Conservation (phyloP, 331 rosid genomes). For the Quercus tomentella region DNA sequence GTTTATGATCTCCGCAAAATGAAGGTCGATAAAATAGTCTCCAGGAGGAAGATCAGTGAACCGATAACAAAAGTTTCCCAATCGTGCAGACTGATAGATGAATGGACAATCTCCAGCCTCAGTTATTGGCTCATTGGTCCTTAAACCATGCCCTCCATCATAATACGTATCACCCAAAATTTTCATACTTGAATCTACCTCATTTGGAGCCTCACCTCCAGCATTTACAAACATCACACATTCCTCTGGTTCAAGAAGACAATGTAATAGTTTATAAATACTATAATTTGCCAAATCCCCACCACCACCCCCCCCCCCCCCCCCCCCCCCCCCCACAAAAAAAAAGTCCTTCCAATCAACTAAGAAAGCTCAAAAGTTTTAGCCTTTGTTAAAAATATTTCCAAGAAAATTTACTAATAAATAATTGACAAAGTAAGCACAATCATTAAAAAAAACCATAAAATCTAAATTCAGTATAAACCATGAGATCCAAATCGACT, state of each 20-base stretch:
- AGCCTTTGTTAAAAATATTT: not conserved
- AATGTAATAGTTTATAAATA: constrained; percentile 2
- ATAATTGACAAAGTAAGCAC: not conserved
- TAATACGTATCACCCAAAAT: constrained; percentile 55
- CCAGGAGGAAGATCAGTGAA: constrained; percentile 63
- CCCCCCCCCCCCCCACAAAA: not conserved
- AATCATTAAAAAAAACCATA: not conserved
- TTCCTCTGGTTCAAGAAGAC: constrained; percentile 48
- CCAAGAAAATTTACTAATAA: not conserved
- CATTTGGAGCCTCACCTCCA: constrained; percentile 61
- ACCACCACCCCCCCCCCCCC: not conserved
- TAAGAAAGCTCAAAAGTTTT: not conserved
- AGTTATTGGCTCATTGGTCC: constrained; percentile 62
- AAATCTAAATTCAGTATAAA: not conserved
- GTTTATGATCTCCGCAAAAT: constrained; percentile 75
- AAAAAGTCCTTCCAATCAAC: not conserved
- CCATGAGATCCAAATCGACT: not conserved
- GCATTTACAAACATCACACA: constrained; percentile 72
- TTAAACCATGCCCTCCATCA: constrained; percentile 58
- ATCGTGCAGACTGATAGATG: constrained; percentile 71
- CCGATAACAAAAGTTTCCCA: constrained; percentile 57
- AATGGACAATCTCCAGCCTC: constrained; percentile 63
- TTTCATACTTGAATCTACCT: constrained; percentile 40
- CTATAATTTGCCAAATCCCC: not conserved
- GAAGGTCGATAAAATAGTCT: constrained; percentile 67